Evolutionary conservation across 148 eudicot genomes (phyloP), one percentile per base, ranked within the genome.

Genomic region (Cornus controversa): DNA sequence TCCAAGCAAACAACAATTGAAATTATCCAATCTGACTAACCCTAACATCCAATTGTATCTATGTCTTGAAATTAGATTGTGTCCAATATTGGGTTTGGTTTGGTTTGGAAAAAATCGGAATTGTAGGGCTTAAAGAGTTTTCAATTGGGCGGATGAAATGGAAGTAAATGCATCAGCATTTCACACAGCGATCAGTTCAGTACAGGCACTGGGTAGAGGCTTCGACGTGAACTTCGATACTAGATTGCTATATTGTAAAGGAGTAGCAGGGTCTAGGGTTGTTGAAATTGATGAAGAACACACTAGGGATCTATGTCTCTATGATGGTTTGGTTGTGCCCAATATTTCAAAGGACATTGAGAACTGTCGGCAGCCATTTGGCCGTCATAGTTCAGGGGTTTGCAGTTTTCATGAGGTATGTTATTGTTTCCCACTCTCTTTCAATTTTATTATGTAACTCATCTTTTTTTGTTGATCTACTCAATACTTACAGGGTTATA

Each of bases 191-290:
- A 74, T 85, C 57, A 91, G 88, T 86, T 86, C 97, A 50, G 87
- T 94, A 68, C 88, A 92, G 90, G 93, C 98, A 42, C 74, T 94
- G 58, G 98, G 98, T 2, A 91, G 92, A 82, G 98, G 98, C 1
- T 94, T 94, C 80, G 98, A 94, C 85, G 90, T 94, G 25, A 94
- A 94, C 77, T 94, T 88, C 67, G 98, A 94, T 81, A 91, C 93
- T 9, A 88, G 98, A 83, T 91, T 92, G 86, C 80, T 94, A 66
- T 94, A 94, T 63, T 94, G 98, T 78, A 94, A 94, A 81, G 98
- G 98, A 40, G 76, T 84, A 7, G 71, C 86, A 18, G 92, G 96
- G 69, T 91, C 98, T 68, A 91, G 88, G 82, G 82, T 94, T 74
- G 88, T 94, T n/a, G 92, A 89, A 78, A 83, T 92, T 80, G 93